Evolutionary conservation across 345 rosid species (phyloP), one percentile per base, ranked within the genome.

Genomic region (Gossypium rotundifolium): DNA sequence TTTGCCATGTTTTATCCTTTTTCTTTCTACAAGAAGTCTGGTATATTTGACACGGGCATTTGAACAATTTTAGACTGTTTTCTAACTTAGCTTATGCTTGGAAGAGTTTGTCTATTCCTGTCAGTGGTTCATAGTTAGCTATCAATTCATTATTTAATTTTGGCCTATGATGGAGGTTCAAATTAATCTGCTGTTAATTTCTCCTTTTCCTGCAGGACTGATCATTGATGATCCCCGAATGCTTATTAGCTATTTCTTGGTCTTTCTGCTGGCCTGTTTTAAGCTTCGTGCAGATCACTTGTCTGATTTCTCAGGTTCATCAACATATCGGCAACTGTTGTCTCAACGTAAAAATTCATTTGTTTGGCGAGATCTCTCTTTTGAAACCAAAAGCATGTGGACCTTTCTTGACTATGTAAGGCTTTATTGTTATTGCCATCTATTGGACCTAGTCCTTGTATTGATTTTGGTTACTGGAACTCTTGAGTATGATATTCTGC

Each of bases 361-460:
- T 84, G 92, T 89, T 72, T 95, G 94, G 99, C 90, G 91, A 80
- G 99, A 90, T 80, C 92, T 93, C 57, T 91, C 98, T 38, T 93
- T 95, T 72, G 98, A 93, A 84, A 95, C 93, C 58, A 95, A 95
- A 82, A 88, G 96, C 94, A 84, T 95, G 98, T 93, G 97, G 98
- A 95, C 99, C 42, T 81, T 91, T 82, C 88, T 95, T 65, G 98
- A 95, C 84, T 93, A 90, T 76, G 63, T 93, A 77, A 90, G 92
- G 86, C 93, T 88, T 77, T 89, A 91, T 84, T 90, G 97, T 76
- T 95, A 90, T 73, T 88, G 94, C 79, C 99, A 93, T 88, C 87
- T 91, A 40, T 78, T 95, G 84, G 99, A 95, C 86, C 90, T 90
- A 65, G 98, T 93, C 76, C 98, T 95, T 67, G 88, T 88, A 77